phyloP scores from a whole-genome alignment of 331 rosid species.

The Malus hybrid region DNA sequence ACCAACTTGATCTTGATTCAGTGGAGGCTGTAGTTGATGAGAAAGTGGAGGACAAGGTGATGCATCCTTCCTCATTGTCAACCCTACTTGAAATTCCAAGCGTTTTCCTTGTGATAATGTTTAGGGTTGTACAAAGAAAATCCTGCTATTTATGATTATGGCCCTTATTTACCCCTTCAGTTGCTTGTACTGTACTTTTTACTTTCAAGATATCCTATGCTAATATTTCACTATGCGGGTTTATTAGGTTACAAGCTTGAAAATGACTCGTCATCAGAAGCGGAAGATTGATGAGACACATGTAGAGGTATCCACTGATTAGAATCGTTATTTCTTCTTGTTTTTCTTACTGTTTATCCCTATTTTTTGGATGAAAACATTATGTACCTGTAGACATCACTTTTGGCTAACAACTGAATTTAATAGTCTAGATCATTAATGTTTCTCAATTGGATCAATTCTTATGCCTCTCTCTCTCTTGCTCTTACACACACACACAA shows the following conservation, averaged over 20 bases:
- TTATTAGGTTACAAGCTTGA: constrained; percentile 81
- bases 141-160: not conserved
- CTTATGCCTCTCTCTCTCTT: not conserved
- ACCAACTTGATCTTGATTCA: constrained; percentile 89
- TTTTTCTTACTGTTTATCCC: too few species aligned
- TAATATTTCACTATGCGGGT: not conserved
- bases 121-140: not conserved
- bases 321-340: not conserved
- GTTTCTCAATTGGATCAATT: not conserved
- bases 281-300: constrained; percentile 98
- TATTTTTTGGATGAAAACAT: not conserved
- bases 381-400: not conserved
- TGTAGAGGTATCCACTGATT: constrained; percentile 63
- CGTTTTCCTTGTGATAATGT: not conserved
- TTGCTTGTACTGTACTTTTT: not conserved
- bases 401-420: not conserved
- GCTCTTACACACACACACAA: not conserved
- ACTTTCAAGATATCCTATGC: not conserved
- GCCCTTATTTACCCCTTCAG: not conserved
- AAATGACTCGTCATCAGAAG: constrained; percentile 99
- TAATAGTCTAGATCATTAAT: not conserved
- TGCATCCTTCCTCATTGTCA: not conserved
- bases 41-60: constrained; percentile 99
- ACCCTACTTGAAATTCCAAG: not conserved
- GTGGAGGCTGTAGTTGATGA: constrained; percentile 96